Conservation (phyloP, 257 asterid species). For the Fraxinus americana region DNA sequence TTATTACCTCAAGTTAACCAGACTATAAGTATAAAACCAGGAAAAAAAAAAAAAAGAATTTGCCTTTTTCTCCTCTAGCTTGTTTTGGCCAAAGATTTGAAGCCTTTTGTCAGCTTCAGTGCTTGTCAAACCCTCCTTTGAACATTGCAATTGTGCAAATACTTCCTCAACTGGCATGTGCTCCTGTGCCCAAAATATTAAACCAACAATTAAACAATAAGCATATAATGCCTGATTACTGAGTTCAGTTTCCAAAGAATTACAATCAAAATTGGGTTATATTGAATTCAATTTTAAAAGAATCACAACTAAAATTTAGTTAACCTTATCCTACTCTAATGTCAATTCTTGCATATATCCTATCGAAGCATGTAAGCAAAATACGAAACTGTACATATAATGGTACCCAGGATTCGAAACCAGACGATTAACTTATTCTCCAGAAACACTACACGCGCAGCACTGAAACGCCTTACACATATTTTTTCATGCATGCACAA, state of each 20-base stretch:
- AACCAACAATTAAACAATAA: neutral
- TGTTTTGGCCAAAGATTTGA: slow-evolving; percentile 72
- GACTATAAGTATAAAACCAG: neutral
- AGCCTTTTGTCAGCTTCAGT: slow-evolving; percentile 68
- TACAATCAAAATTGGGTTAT: neutral
- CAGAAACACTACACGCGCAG: neutral
- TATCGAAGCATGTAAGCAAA: neutral
- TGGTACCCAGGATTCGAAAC: neutral
- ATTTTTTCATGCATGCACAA: neutral
- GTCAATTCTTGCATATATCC: neutral
- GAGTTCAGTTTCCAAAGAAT: neutral
- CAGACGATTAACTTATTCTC: neutral
- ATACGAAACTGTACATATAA: neutral
- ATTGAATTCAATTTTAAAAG: neutral
- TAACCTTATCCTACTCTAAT: neutral
- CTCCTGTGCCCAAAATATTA: slow-evolving; percentile 45
- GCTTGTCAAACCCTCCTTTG: slow-evolving; percentile 65
- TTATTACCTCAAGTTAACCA: neutral
- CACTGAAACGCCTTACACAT: neutral
- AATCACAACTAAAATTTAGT: neutral
- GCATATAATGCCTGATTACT: neutral
- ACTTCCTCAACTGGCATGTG: slow-evolving; percentile 78
- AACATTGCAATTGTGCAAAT: slow-evolving; percentile 58
- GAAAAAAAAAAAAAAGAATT: neutral
- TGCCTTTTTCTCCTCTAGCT: slow-evolving; percentile 86